Conservation (phyloP, 768 basidiomycete species). For the Tricholoma sp. region DNA sequence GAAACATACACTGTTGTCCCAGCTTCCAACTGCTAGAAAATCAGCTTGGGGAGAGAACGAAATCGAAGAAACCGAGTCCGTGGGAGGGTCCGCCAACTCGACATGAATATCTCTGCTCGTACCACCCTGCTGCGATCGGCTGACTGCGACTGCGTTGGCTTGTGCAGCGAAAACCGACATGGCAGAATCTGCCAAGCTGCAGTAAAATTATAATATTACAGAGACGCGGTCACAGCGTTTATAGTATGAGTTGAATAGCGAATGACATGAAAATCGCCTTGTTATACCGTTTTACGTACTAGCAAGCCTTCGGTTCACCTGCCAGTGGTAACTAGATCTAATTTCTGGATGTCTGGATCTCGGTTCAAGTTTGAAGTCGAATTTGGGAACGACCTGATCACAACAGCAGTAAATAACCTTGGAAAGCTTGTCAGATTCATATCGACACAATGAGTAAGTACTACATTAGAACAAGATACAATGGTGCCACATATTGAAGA, state of each 20-base stretch:
- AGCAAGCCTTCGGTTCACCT: not conserved
- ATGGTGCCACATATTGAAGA: not conserved
- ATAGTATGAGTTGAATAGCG: not conserved
- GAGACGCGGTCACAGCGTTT: no score
- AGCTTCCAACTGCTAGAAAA: constrained; percentile 86
- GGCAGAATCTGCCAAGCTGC: not conserved
- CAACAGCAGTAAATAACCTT: not conserved
- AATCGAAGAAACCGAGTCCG: constrained; percentile 82
- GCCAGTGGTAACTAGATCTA: not conserved
- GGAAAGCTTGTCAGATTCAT: not conserved
- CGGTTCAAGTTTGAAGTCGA: not conserved
- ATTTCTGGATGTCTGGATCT: not conserved
- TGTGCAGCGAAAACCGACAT: not conserved
- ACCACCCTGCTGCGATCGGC: not conserved
- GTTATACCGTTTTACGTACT: not conserved
- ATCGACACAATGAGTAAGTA: not conserved
- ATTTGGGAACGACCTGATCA: not conserved
- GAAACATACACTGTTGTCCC: constrained; percentile 79
- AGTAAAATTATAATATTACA: not conserved
- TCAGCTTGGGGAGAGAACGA: constrained; percentile 80
- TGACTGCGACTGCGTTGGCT: not conserved
- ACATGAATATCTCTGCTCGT: constrained; percentile 31
- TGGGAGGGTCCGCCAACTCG: constrained; percentile 72
- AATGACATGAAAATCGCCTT: not conserved
- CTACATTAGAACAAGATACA: not conserved